Evolutionary conservation across 306 rosid species (phyloP), one percentile per base, ranked within the genome.

Genomic region (Trifolium repens): DNA sequence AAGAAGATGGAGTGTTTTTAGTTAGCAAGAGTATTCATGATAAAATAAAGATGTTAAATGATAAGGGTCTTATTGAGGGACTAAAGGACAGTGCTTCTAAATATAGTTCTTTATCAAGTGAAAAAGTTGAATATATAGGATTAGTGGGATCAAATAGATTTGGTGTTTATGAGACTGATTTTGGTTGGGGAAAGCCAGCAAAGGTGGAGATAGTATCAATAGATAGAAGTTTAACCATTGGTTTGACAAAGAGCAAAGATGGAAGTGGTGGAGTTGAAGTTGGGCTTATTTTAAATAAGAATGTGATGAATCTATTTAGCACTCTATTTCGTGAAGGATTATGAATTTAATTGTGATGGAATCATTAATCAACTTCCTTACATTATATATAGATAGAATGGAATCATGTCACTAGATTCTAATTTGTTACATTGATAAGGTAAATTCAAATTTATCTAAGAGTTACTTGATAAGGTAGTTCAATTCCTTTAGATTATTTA

Each of bases 181-280:
- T 85, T 55, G 89, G 91, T n/a, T 87, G 85, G 87, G 91, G 88
- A 4, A 80, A 6, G 43, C 88, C 88, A 0, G 13, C 5, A 2
- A 85, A 82, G 73, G 89, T 85, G 76, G 87, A 80, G 76, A 67
- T 82, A 15, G n/a, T 52, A 1, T 82, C 85, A 0, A 16, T 50
- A 5, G 79, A 75, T 26, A 75, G 69, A 50, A 22, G 19, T 14
- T 63, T 76, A 4, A 59, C 86, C 0, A 67, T 84, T 70, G 81
- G 68, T 0, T 8, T 84, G 54, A 57, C 74, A 5, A 86, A 84
- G 10, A 66, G 57, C 1, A 53, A 68, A 64, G 81, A 73, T 52
- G 78, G 79, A 9, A 22, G 5, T 4, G 80, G 79, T 8, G 86
- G 77, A 0, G 70, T 84, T 19, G 84, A 87, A 61, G 47, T 84